These are phyloP conservation scores for Jamesozyma gamospora DNA, from an alignment of 805 yeast genomes.

Conservation along the genomic window DNA sequence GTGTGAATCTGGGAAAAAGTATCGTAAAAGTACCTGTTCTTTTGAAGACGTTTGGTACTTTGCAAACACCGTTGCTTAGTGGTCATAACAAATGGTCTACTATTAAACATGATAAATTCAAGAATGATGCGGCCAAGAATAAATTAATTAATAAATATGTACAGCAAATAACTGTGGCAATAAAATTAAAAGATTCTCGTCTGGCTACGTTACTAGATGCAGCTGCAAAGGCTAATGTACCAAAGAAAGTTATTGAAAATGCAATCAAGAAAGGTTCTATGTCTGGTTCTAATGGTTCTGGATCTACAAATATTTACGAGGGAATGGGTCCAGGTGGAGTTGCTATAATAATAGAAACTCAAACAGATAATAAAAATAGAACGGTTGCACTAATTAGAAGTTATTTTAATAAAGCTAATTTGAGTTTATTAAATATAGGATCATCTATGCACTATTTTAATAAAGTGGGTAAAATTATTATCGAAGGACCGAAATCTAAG, in stretches of 20 bases:
- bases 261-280: constrained; percentile 67
- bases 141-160: constrained; percentile 62
- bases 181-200: constrained; percentile 44
- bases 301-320: constrained; percentile 55
- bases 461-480: constrained; percentile 59
- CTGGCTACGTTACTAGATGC: constrained; percentile 61
- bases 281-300: constrained; percentile 45
- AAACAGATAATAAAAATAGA: constrained; percentile 81
- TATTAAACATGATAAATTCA: constrained; percentile 88
- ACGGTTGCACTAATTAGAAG: constrained; percentile 68
- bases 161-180: constrained; percentile 63
- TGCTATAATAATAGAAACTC: constrained; percentile 73
- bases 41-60: neutral
- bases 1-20: too few species aligned
- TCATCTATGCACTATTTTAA: constrained; percentile 75
- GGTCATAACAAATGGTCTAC: constrained; percentile 97
- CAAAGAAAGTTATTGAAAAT: constrained; percentile 76
- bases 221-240: constrained; percentile 64
- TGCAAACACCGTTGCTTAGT: constrained; percentile 11
- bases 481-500: constrained; percentile 34
- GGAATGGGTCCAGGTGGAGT: constrained; percentile 92
- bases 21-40: too few species aligned
- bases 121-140: constrained; percentile 74
- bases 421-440: constrained; percentile 43
- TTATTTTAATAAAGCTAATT: constrained; percentile 56